Evolutionary conservation across 2,329 filamentous ascomycete species (phyloP), one percentile per base, ranked within the genome.

Genomic region (Alternaria arbusti): DNA sequence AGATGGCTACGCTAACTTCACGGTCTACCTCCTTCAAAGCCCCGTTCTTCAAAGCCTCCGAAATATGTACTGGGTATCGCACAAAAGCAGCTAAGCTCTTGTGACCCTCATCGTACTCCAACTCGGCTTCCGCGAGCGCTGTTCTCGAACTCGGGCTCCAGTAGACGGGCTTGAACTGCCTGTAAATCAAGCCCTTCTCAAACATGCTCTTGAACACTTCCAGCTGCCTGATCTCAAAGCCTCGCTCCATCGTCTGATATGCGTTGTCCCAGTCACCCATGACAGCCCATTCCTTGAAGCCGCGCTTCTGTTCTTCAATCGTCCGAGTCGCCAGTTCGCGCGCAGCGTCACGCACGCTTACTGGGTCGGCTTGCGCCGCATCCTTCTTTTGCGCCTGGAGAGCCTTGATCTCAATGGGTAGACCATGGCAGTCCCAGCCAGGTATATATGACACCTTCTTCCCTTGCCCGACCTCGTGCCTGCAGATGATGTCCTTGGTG

Each of bases 351-450:
- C 92, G 87, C 64, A 94, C 87, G 66, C 87, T 86, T 54, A 88
- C 82, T 0, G 83, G 74, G 60, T 78, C 79, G 51, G 81, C 77
- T 54, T 78, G 67, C 17, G 73, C 55, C 6, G 69, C 71, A 73
- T 74, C 69, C 73, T 82, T 76, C 77, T 84, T 74, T 70, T 80
- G 75, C 69, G 82, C 81, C 72, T 91, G 91, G 15, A 99, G 86
- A 23, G 94, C 96, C 82, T 98, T 99, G 72, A 98, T 86, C 84
- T 99, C 96, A 75, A 99, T 99, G 1, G 96, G 96, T 52, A 99
- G 86, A 0, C 96, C 96, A 83, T 99, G 96, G 70, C 96, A 99
- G 78, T 99, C 96, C 96, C 96, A 99, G 49, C 96, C 95, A 3
- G 96, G 96, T 15, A 94, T 85, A 75, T 96, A 99, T 43, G 89